Percentiles rank a stretch among this genome's conserved stretches.
These are phyloP conservation scores for Paspalum vaginatum DNA, from an alignment of 176 grass and related monocot genomes.

Conservation along the genomic window DNA sequence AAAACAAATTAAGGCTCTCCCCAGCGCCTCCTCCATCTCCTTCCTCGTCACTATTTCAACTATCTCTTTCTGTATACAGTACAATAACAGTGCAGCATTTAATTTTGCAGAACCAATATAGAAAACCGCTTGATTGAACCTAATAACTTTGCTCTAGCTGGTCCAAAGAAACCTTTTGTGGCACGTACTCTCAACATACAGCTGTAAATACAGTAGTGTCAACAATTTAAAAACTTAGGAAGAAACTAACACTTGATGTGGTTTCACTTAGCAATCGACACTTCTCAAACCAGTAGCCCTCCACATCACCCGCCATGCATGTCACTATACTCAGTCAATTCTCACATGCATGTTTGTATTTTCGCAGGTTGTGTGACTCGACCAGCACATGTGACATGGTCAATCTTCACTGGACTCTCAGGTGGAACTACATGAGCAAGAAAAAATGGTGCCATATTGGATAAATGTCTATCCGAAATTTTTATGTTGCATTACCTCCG, in stretches of 20 bases:
- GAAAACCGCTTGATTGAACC: too few species aligned
- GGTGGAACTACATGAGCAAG: neutral
- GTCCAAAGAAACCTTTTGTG: slow-evolving; percentile 17
- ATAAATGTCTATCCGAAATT: too few species aligned
- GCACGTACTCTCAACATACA: slow-evolving; percentile 25
- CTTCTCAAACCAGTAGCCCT: neutral
- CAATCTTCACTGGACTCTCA: slow-evolving; percentile 33
- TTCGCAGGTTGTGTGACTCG: neutral
- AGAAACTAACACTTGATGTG: neutral
- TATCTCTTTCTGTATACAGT: too few species aligned
- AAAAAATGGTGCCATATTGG: too few species aligned
- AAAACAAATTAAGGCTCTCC: too few species aligned
- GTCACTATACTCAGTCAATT: neutral
- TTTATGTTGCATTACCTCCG: too few species aligned
- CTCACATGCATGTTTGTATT: slow-evolving; percentile 1
- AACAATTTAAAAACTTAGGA: neutral
- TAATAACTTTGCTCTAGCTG: too few species aligned
- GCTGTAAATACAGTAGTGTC: slow-evolving; percentile 34
- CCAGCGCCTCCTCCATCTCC: too few species aligned
- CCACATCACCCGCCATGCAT: neutral
- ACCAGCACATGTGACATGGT: neutral
- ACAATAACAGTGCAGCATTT: too few species aligned
- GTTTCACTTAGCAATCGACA: neutral
- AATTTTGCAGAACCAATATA: too few species aligned
- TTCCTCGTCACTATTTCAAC: too few species aligned